Percentiles rank a stretch among this genome's conserved stretches.
phyloP scores from a whole-genome alignment of 139 green algal genomes.

The Spirogloea muscicola region DNA sequence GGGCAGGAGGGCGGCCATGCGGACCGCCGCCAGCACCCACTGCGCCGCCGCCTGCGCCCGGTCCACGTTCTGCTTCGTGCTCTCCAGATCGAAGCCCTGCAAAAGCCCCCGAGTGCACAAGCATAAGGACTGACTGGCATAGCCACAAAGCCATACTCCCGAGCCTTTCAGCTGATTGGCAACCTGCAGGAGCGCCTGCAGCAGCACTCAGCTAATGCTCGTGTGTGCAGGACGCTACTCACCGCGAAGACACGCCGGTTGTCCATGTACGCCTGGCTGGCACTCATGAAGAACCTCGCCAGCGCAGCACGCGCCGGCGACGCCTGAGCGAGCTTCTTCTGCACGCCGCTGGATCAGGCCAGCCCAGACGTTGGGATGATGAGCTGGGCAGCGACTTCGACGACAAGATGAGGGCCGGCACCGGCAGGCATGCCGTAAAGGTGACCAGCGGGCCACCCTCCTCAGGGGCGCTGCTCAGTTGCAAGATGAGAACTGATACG shows the following conservation, averaged over 20 bases:
- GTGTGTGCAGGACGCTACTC: slow-evolving; percentile 23
- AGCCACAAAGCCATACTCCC: too few species aligned
- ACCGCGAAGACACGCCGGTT: slow-evolving; percentile 51
- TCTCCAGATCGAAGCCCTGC: slow-evolving; percentile 6
- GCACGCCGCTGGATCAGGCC: slow-evolving; percentile 51
- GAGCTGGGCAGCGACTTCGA: too few species aligned
- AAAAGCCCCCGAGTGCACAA: too few species aligned
- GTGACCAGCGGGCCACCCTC: too few species aligned
- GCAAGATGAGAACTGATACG: too few species aligned
- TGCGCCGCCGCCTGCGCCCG: neutral
- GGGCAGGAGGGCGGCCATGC: slow-evolving; percentile 60
- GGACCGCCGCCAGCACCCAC: slow-evolving; percentile 55
- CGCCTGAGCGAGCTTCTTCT: slow-evolving; percentile 58
- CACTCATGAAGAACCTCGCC: slow-evolving; percentile 4
- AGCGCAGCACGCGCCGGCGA: neutral
- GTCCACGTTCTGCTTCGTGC: slow-evolving; percentile 42
- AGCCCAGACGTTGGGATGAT: too few species aligned
- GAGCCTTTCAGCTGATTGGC: too few species aligned
- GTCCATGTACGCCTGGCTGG: slow-evolving; percentile 53
- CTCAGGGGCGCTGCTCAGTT: too few species aligned
- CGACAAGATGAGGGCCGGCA: too few species aligned
- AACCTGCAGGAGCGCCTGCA: too few species aligned
- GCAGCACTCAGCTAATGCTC: neutral
- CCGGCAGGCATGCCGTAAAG: too few species aligned
- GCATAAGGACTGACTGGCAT: too few species aligned